phyloP scores from a whole-genome alignment of 257 asterid species.

The Nicotiana tomentosiformis region DNA sequence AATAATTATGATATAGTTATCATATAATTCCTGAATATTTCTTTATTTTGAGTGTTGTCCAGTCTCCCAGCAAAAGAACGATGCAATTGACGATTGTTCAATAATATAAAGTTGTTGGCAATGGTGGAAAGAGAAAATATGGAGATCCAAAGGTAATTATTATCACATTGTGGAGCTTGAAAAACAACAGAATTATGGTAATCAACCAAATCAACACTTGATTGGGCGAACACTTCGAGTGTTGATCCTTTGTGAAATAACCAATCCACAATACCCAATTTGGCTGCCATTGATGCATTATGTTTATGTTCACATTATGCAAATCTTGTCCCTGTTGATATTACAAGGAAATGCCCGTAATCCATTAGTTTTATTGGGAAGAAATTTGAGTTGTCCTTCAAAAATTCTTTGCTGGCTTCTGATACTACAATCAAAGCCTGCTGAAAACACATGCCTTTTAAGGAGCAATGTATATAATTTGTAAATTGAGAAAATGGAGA shows the following conservation, averaged over 20 bases:
- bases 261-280: conserved; percentile 25
- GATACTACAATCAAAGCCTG: conserved; percentile 39
- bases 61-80: too few species aligned
- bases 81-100: too few species aligned
- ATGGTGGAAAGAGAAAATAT: too few species aligned
- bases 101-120: too few species aligned
- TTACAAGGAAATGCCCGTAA: conserved; percentile 24
- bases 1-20: too few species aligned
- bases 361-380: conserved; percentile 18
- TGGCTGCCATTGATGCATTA: too few species aligned
- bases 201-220: conserved; percentile 43
- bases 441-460: not conserved
- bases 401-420: conserved; percentile 24
- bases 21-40: too few species aligned
- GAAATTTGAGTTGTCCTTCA: conserved; percentile 13
- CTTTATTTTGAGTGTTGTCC: too few species aligned
- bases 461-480: too few species aligned
- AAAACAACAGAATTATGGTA: conserved; percentile 31
- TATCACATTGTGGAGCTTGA: conserved; percentile 21
- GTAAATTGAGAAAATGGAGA: too few species aligned
- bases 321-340: conserved; percentile 34
- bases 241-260: conserved; percentile 13
- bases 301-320: conserved; percentile 14
- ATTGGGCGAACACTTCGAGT: conserved; percentile 34
- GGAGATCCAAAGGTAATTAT: conserved; percentile 31